Percentiles rank a stretch among this genome's conserved stretches.
These are phyloP conservation scores for Casaregolazyma lundiana DNA, from an alignment of 1,139 yeast species.

Conservation along the genomic window DNA sequence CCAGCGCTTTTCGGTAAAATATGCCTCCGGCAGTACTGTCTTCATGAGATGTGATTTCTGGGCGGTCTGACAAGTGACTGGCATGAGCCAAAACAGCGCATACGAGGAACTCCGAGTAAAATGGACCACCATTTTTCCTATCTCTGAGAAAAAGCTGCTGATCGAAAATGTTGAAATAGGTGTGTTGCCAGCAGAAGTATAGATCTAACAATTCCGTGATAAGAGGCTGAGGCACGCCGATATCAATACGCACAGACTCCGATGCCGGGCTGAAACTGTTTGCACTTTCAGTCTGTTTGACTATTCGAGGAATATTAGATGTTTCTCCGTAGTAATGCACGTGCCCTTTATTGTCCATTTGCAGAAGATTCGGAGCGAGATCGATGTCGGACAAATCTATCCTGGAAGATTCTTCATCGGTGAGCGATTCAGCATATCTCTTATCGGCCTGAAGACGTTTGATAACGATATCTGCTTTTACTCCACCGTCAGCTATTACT, in stretches of 20 bases:
- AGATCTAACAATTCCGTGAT: conserved; percentile 22
- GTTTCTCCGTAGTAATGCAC: conserved; percentile 26
- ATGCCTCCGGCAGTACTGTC: conserved; percentile 19
- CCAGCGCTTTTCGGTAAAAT: conserved; percentile 19
- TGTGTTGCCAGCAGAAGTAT: conserved; percentile 28
- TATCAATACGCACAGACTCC: background rate
- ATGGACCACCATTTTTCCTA: conserved; percentile 19
- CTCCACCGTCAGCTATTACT: too few relatives aligned
- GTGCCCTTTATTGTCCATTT: too few relatives aligned
- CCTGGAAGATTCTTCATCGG: too few relatives aligned
- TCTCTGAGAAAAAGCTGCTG: conserved; percentile 21
- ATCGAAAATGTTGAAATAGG: conserved; percentile 23
- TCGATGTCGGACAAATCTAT: too few relatives aligned
- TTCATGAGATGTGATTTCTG: conserved; percentile 15
- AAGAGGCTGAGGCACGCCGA: conserved; percentile 4
- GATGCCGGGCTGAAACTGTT: too few relatives aligned
- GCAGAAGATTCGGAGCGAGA: too few relatives aligned
- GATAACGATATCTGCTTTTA: too few relatives aligned
- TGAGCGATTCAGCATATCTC: too few relatives aligned
- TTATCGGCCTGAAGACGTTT: too few relatives aligned
- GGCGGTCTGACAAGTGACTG: conserved; percentile 20
- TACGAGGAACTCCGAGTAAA: conserved; percentile 22
- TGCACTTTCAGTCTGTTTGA: too few relatives aligned
- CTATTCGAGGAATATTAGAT: conserved; percentile 20
- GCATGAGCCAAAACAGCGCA: conserved; percentile 25